Evolutionary conservation across 1,139 yeast species (phyloP).

Genomic region (Pichia sp.): DNA sequence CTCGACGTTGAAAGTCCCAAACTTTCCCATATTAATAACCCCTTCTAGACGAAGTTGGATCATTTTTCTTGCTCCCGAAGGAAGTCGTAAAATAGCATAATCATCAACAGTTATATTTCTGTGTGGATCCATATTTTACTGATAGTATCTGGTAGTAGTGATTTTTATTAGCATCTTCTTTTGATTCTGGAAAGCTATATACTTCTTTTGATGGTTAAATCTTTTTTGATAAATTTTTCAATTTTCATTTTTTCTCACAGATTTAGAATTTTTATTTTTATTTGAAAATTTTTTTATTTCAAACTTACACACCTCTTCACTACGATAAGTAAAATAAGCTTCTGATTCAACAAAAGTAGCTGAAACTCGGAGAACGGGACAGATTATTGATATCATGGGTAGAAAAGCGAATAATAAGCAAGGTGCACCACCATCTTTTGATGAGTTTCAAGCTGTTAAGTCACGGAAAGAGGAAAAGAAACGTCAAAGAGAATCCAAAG

Average conservation of each 20-base stretch:
- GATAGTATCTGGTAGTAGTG: background rate
- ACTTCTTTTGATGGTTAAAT: background rate
- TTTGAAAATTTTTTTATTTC: slow-evolving; percentile 2
- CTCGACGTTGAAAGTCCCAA: slow-evolving; percentile 76
- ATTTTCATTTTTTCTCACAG: slow-evolving; percentile 23
- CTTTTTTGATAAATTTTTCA: slow-evolving; percentile 1
- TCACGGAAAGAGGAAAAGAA: slow-evolving; percentile 37
- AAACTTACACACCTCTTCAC: background rate
- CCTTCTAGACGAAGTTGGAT: slow-evolving; percentile 60
- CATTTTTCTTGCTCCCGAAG: slow-evolving; percentile 74
- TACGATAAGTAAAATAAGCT: background rate
- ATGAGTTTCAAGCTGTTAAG: slow-evolving; percentile 67
- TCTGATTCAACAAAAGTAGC: background rate
- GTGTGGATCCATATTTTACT: slow-evolving; percentile 28
- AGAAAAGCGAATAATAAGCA: slow-evolving; percentile 90
- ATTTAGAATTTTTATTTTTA: background rate
- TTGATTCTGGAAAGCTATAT: background rate
- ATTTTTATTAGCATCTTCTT: background rate
- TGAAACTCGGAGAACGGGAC: too few species aligned
- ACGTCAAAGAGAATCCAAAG: slow-evolving; percentile 30
- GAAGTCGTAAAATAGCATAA: slow-evolving; percentile 67
- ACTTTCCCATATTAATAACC: slow-evolving; percentile 75
- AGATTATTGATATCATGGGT: too few species aligned
- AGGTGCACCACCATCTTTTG: slow-evolving; percentile 82
- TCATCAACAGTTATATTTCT: slow-evolving; percentile 37